Conservation (phyloP, 371 early-diverging fungal species). For the Mucor racemosus region DNA sequence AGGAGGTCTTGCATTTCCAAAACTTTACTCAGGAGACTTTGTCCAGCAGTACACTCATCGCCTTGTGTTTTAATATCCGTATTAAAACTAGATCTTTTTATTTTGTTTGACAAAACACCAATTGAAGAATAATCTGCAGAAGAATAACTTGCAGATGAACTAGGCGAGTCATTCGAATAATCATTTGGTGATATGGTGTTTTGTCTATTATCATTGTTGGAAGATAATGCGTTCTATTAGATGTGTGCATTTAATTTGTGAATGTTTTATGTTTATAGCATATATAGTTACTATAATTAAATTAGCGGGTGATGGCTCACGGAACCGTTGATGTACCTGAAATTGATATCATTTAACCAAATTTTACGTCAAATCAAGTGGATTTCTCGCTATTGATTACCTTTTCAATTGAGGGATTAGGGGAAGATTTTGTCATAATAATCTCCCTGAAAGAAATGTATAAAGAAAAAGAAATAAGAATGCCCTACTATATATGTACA, state of each 20-base stretch:
- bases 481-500: not conserved
- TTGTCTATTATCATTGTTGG: not conserved
- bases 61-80: not conserved
- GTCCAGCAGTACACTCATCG: not conserved
- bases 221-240: conserved; percentile 3
- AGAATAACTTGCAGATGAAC: conserved; percentile 1
- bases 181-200: not conserved
- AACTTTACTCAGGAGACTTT: conserved; percentile 2
- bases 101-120: not conserved
- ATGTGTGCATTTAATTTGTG: not conserved
- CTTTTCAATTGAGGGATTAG: not conserved
- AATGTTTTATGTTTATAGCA: not conserved
- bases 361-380: not conserved
- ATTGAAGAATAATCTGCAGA: conserved; percentile 3
- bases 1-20: conserved; percentile 18
- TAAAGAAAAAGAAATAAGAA: not conserved
- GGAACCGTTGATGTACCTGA: not conserved
- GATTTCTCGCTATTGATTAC: not conserved
- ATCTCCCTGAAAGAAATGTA: not conserved
- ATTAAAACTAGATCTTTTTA: not conserved
- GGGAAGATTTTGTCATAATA: not conserved
- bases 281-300: not conserved
- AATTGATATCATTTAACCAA: conserved; percentile 3
- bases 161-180: not conserved
- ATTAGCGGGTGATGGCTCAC: not conserved